Conservation (phyloP, 2,329 filamentous ascomycete genomes). For the Epicoccum nigrum region DNA sequence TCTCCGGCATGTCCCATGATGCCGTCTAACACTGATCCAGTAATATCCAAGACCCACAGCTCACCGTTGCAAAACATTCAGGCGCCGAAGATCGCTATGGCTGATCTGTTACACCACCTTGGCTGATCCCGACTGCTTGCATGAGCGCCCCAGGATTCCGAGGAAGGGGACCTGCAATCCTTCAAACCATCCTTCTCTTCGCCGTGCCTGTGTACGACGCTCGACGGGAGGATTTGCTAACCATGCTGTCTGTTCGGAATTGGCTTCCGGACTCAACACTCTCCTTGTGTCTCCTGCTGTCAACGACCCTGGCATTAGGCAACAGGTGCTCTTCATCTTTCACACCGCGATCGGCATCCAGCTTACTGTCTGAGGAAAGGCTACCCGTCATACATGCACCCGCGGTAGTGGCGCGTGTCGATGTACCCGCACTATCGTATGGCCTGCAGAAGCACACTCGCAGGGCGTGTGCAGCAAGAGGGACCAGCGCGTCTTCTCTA, state of each 20-base stretch:
- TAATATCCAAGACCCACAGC: neutral
- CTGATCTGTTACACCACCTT: neutral
- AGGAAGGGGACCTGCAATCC: neutral
- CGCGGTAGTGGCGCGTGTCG: slow-evolving; percentile 6
- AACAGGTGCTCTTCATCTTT: slow-evolving; percentile 7
- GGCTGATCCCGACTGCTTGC: neutral
- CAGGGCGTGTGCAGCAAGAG: slow-evolving; percentile 30
- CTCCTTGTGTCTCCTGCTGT: neutral
- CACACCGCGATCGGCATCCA: neutral
- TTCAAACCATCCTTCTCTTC: slow-evolving; percentile 3
- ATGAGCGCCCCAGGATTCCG: neutral
- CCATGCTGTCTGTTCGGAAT: neutral
- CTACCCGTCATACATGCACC: neutral
- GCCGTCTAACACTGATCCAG: neutral
- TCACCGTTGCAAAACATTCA: neutral
- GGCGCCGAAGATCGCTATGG: neutral
- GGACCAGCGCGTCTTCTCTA: neutral
- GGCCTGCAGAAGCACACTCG: slow-evolving; percentile 47
- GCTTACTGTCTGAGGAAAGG: neutral
- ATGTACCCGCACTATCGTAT: slow-evolving; percentile 32
- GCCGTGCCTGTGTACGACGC: neutral
- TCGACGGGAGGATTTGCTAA: neutral
- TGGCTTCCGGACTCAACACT: neutral
- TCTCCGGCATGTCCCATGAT: neutral
- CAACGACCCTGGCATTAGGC: slow-evolving; percentile 11